Evolutionary conservation across 371 early-diverging fungal genomes (phyloP).

Genomic region (Mucor circinelloides): DNA sequence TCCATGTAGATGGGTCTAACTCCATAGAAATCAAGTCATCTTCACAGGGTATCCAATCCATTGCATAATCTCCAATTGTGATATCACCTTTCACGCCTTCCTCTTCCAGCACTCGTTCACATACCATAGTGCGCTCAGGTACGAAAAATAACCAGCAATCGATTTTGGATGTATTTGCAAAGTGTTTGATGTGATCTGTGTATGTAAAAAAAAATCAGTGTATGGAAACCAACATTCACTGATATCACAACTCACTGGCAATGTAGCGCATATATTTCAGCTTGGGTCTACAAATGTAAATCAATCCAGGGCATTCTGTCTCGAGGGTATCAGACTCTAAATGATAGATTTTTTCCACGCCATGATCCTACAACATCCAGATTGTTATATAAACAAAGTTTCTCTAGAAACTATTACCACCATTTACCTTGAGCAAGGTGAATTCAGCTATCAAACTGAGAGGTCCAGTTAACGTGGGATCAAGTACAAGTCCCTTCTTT

Average conservation of each 20-base stretch:
- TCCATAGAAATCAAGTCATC: slow-evolving; percentile 92
- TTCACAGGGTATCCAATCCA: slow-evolving; percentile 92
- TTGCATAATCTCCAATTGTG: slow-evolving; percentile 80
- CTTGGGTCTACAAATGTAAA: slow-evolving; percentile 85
- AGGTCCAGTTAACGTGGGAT: slow-evolving; percentile 82
- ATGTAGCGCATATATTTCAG: slow-evolving; percentile 79
- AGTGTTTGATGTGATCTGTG: slow-evolving; percentile 47
- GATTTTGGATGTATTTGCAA: slow-evolving; percentile 31
- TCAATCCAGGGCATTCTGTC: slow-evolving; percentile 70
- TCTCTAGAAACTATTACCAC: not conserved
- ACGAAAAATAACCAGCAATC: slow-evolving; percentile 85
- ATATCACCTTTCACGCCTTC: slow-evolving; percentile 90
- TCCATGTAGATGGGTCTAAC: slow-evolving; percentile 72
- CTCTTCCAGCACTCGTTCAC: slow-evolving; percentile 89
- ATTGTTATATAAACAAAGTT: not conserved
- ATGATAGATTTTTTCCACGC: slow-evolving; percentile 91
- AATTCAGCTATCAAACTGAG: slow-evolving; percentile 87
- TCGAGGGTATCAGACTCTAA: slow-evolving; percentile 66
- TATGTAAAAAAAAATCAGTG: not conserved
- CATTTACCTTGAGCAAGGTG: slow-evolving; percentile 73
- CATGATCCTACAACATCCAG: slow-evolving; percentile 76
- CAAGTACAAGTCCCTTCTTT: slow-evolving; percentile 86
- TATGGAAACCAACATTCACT: not conserved
- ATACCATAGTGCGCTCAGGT: slow-evolving; percentile 84
- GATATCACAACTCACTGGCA: slow-evolving; percentile 60